phyloP scores from a whole-genome alignment of 768 basidiomycete genomes.

The Pleurotus pulmonarius region DNA sequence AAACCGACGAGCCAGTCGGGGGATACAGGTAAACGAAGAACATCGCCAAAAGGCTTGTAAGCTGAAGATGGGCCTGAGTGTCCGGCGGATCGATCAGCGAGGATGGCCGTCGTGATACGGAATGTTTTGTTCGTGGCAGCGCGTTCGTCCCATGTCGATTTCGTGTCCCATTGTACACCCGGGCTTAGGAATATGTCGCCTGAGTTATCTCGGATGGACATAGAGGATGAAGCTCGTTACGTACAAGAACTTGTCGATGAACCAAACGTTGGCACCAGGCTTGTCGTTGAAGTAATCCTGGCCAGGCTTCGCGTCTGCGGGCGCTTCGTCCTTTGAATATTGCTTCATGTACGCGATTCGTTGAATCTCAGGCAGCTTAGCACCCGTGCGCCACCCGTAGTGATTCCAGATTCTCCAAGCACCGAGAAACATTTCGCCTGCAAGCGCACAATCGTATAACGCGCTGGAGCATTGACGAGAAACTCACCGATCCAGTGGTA shows the following conservation, averaged over 20 bases:
- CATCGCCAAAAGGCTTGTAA: neutral
- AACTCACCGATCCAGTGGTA: conserved; percentile 5
- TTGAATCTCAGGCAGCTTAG: neutral
- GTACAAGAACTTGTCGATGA: conserved; percentile 1
- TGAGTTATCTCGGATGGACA: too few species aligned
- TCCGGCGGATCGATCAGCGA: neutral
- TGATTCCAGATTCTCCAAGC: conserved; percentile 3
- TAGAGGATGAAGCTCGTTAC: neutral
- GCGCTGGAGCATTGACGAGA: too few species aligned
- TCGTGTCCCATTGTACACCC: conserved; percentile 1
- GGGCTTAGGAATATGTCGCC: neutral
- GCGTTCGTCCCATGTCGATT: neutral
- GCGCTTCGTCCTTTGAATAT: neutral
- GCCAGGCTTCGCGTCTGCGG: neutral
- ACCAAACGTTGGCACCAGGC: conserved; percentile 5
- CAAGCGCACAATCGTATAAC: neutral
- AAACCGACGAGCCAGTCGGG: neutral
- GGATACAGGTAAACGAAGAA: neutral
- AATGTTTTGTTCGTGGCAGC: neutral
- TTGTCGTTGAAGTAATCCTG: conserved; percentile 1
- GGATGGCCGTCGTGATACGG: neutral
- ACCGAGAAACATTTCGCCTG: neutral
- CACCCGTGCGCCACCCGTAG: neutral
- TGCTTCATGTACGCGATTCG: neutral
- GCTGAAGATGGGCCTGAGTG: neutral